Evolutionary conservation across 352 stramenopile species (phyloP), one percentile per base, ranked within the genome.

Genomic region (Stephanocyclus meneghinianus): DNA sequence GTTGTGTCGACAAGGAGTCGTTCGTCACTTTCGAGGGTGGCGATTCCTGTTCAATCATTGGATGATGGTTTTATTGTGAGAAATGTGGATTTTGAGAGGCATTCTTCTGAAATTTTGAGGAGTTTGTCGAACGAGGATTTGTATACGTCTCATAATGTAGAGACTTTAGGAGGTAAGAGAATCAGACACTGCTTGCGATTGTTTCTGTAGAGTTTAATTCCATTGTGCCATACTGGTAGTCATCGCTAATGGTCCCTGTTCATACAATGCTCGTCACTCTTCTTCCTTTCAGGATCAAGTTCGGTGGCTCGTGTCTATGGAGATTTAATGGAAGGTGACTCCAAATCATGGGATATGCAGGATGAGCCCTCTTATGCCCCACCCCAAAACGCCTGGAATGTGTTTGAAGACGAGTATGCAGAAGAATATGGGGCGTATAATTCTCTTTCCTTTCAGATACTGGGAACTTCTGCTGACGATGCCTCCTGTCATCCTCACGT

Each of bases 381-480:
- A 26, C 45, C 63, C 9, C 63, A 71, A 61, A 80, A 87, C 69
- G 72, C 81, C 16, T 88, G 81, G 81, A 68, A 62, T 71, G 74
- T 86, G 5, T 51, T 86, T 4, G 63, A 80, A 67, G 77, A 89
- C 64, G 80, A 93, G 61, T 93, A 93, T 60, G 84, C 76, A 2
- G 83, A 89, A 53, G 89, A 80, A 40, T 87, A 84, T 68, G 67
- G 83, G 70, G 71, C 73, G 44, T 61, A 70, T 35, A 71, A 78
- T 63, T 67, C 74, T 47, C 64, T 86, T 68, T 71, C 37, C 71
- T 94, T 91, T 61, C 73, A 60, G 26, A 94, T 94, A 42, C 57
- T 94, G 1, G 89, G 89, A 62, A 92, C 89, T 16, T 85, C 72
- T 45, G 86, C 79, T 5, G 74, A 86, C 56, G 89, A 94, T 60